Base-by-base conservation (phyloP, 2,329 filamentous ascomycete genomes). In the Epichloe coenophiala region DNA sequence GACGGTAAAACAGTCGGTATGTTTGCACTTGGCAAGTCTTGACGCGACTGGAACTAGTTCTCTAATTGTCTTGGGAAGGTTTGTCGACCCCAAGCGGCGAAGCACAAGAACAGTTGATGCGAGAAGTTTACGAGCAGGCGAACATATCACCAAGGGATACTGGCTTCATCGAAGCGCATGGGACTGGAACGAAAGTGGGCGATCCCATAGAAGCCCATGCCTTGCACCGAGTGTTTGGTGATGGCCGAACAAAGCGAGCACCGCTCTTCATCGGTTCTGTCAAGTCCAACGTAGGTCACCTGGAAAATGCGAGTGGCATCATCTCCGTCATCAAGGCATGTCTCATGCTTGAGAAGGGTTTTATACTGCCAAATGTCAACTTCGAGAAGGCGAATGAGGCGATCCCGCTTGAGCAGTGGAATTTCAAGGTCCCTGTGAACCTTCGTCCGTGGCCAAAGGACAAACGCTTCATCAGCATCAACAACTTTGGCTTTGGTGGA, bases 41-140 rank as follows among this genome's bases (percentile, higher is more conserved):
- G 3, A 7, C 15, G 4, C 12, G 7, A 13, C 7, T 8, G 7
- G 27, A 31, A 31, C n/a, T 13, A 11, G 11, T 12, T 4, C 13
- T 27, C 37, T 49, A 6, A 45, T 19, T 43, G 13, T 5, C 3
- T 8, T 37, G 72, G 72, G 72, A 72, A 2, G 77, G 76, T 2
- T 73, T 83, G 43, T 78, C 78, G 0, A 72, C 76, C 60, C 80
- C 80, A 0, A 79, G 66, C 46, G 68, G 65, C 1, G 63, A 65
- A 1, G 73, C 76, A 0, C 77, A 81, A 60, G 64, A 60, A 35
- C 56, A 55, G 1, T 59, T 71, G 1, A 73, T 72, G 17, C 55
- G 64, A 36, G 58, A 61, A 1, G 63, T 65, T 0, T 74, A 74
- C 54, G 42, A 51, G 0, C 52, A 57, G 6, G 60, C 60, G 3